These are phyloP conservation scores for Sophora flavescens DNA, from an alignment of 306 rosid genomes.

Conservation along the genomic window DNA sequence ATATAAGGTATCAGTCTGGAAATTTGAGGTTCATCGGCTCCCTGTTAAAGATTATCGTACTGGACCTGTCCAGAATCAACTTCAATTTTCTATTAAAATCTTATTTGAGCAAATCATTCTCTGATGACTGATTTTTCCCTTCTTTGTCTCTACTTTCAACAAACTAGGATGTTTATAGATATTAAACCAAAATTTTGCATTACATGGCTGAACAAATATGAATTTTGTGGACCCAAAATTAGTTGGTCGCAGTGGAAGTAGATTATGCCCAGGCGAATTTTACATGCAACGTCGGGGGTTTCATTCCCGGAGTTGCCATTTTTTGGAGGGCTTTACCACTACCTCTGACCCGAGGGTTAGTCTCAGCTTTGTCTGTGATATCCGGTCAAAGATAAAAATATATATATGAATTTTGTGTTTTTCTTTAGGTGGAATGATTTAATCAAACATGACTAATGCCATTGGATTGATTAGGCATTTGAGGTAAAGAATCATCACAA, in stretches of 20 bases:
- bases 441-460: not conserved
- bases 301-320: too few species aligned
- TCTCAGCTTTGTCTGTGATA: too few species aligned
- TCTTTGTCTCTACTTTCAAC: not conserved
- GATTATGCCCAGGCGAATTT: too few species aligned
- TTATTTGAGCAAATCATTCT: slow-evolving; percentile 3
- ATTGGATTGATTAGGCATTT: slow-evolving; percentile 8
- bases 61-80: not conserved
- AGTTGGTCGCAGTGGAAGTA: too few species aligned
- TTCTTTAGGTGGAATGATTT: not conserved
- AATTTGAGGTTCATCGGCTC: slow-evolving; percentile 8
- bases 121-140: not conserved
- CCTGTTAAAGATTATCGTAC: not conserved
- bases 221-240: not conserved
- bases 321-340: too few species aligned
- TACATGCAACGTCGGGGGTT: too few species aligned
- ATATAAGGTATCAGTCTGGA: not conserved
- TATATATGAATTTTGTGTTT: not conserved
- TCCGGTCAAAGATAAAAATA: too few species aligned
- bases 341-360: too few species aligned
- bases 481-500: slow-evolving; percentile 11
- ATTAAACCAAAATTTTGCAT: not conserved
- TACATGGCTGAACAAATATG: not conserved
- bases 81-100: not conserved
- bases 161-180: not conserved